Evolutionary conservation across 441 rosid genomes (phyloP).

Genomic region (Jatropha multifida): DNA sequence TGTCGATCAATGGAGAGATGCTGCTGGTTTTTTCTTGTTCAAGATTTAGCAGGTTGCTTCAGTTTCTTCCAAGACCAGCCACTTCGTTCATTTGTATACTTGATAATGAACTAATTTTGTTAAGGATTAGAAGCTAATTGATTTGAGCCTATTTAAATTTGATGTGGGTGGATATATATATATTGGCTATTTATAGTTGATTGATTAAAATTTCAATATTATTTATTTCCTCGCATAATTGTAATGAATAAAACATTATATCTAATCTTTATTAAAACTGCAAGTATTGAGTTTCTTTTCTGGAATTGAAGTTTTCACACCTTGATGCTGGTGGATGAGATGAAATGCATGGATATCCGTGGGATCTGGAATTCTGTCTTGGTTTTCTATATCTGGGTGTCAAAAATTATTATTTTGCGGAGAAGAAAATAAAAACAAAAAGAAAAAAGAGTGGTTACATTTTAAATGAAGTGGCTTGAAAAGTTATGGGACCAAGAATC

Average conservation of each 20-base stretch:
- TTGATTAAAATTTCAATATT: neutral
- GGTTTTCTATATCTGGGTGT: conserved; percentile 6
- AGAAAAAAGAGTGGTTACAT: neutral
- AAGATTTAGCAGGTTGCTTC: neutral
- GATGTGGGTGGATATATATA: neutral
- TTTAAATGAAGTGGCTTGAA: conserved; percentile 6
- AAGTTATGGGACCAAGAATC: neutral
- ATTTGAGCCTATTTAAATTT: neutral
- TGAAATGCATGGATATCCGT: neutral
- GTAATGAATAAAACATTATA: neutral
- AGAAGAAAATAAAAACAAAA: neutral
- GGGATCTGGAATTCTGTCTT: neutral
- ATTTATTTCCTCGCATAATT: neutral
- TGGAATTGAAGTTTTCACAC: neutral
- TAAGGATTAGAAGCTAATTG: neutral
- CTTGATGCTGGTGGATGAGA: neutral
- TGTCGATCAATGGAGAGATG: neutral
- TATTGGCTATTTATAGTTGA: neutral
- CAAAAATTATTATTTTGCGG: neutral
- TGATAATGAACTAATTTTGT: no score
- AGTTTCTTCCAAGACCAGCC: neutral
- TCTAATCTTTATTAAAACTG: neutral
- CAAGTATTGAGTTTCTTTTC: neutral
- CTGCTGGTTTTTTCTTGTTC: neutral
- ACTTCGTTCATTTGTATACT: neutral